Percentiles rank a stretch among this genome's conserved stretches.
Evolutionary conservation across 441 rosid genomes (phyloP).

Genomic region (Monsonia emarginata): DNA sequence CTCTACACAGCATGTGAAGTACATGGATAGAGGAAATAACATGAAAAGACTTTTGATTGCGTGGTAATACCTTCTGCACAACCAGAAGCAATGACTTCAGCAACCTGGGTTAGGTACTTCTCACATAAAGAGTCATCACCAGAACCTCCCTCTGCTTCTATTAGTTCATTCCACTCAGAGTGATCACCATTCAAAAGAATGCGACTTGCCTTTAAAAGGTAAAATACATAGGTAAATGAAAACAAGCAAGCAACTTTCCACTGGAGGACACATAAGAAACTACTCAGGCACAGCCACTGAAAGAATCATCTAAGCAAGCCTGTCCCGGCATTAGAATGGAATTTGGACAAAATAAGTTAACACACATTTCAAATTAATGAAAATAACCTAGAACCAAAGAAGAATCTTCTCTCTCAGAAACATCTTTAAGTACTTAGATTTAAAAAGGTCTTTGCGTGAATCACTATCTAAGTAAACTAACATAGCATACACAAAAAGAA

Average conservation of each 20-base stretch:
- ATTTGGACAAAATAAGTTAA: background rate
- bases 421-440: background rate
- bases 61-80: slow-evolving; percentile 41
- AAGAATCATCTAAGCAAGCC: background rate
- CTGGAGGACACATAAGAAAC: background rate
- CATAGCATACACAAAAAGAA: background rate
- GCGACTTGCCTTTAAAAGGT: slow-evolving; percentile 53
- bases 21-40: background rate
- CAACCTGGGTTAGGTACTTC: slow-evolving; percentile 55
- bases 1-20: background rate
- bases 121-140: slow-evolving; percentile 40
- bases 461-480: background rate
- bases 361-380: background rate
- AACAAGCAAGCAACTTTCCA: slow-evolving; percentile 11
- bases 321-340: background rate
- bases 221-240: slow-evolving; percentile 10
- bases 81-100: slow-evolving; percentile 36
- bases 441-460: background rate
- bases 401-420: background rate
- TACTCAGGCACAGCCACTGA: background rate
- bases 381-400: background rate
- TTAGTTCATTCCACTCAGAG: slow-evolving; percentile 38
- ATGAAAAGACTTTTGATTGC: slow-evolving; percentile 6
- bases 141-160: slow-evolving; percentile 46
- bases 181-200: slow-evolving; percentile 53